Evolutionary conservation across 2,329 filamentous ascomycete species (phyloP).

Genomic region (Tolypocladium guangdongense): DNA sequence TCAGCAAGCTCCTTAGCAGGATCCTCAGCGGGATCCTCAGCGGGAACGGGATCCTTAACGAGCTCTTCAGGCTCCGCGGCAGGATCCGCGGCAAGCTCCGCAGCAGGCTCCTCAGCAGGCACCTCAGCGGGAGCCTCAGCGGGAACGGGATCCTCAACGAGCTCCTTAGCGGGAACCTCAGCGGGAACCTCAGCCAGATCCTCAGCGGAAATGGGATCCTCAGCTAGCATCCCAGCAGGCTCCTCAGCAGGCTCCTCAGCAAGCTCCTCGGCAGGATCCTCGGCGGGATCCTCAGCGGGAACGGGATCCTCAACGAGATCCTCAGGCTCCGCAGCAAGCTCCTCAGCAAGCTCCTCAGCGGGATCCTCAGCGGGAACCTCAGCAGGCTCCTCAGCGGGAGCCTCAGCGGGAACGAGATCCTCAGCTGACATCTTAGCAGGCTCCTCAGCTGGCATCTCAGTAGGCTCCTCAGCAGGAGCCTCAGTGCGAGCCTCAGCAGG

Average conservation of each 20-base stretch:
- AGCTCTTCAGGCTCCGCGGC: too few relatives aligned
- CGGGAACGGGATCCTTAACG: too few relatives aligned
- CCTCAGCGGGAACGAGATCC: background rate
- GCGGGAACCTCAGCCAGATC: constrained; percentile 1
- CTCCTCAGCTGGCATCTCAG: background rate
- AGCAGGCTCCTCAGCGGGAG: background rate
- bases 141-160: background rate
- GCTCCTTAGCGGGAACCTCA: background rate
- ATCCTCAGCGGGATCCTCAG: too few relatives aligned
- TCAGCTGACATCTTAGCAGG: too few relatives aligned
- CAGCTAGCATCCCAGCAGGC: background rate
- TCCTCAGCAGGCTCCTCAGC: background rate
- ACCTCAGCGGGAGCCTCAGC: background rate
- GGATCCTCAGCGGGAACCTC: background rate
- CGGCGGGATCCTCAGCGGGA: background rate
- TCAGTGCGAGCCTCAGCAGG: background rate
- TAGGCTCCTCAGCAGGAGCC: background rate
- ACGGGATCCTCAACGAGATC: background rate
- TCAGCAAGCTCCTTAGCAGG: too few relatives aligned
- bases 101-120: background rate
- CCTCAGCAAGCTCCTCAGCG: constrained; percentile 4
- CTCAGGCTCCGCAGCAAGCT: too few relatives aligned
- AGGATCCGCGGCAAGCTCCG: too few relatives aligned
- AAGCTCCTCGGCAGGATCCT: background rate
- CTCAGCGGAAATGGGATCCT: constrained; percentile 4